Evolutionary conservation across 2,329 filamentous ascomycete genomes (phyloP).

Genomic region (Emergomyces orientalis): DNA sequence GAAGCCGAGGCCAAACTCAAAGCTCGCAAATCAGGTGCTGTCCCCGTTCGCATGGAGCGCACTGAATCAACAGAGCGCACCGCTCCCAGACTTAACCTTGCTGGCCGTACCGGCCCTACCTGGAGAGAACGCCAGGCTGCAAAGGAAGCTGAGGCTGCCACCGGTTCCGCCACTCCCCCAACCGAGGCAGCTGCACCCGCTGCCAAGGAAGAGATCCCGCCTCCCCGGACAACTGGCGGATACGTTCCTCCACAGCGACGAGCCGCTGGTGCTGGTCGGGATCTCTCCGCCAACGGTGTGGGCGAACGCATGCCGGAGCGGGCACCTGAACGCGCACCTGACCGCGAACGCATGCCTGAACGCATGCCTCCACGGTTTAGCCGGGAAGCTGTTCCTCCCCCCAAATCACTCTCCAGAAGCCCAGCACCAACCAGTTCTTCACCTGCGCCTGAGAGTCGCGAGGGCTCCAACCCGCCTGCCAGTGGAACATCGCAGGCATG

Average conservation of each 20-base stretch:
- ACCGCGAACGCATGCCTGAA: neutral
- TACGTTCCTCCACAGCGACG: slow-evolving; percentile 16
- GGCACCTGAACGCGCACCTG: neutral
- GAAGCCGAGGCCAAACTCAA: slow-evolving; percentile 71
- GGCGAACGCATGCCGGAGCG: slow-evolving; percentile 4
- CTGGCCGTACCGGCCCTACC: slow-evolving; percentile 38
- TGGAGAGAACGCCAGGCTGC: slow-evolving; percentile 55
- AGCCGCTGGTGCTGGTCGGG: slow-evolving; percentile 10
- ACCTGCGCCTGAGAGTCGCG: slow-evolving; percentile 11
- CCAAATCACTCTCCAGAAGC: slow-evolving; percentile 10
- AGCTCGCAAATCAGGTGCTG: slow-evolving; percentile 51
- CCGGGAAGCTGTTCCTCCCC: slow-evolving; percentile 8
- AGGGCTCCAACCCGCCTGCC: slow-evolving; percentile 9
- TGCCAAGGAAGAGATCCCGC: slow-evolving; percentile 5
- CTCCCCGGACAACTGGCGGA: slow-evolving; percentile 5
- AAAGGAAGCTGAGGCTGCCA: slow-evolving; percentile 30
- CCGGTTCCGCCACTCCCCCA: slow-evolving; percentile 17
- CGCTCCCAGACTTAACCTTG: slow-evolving; percentile 49
- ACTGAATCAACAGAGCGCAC: slow-evolving; percentile 42
- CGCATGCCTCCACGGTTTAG: slow-evolving; percentile 4
- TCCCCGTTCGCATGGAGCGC: slow-evolving; percentile 28
- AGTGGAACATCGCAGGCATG: slow-evolving; percentile 9
- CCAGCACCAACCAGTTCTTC: slow-evolving; percentile 10
- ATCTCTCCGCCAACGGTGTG: slow-evolving; percentile 12
- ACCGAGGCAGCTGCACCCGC: slow-evolving; percentile 21